Evolutionary conservation across 768 basidiomycete genomes (phyloP).

Genomic region (Floccularia luteovirens): DNA sequence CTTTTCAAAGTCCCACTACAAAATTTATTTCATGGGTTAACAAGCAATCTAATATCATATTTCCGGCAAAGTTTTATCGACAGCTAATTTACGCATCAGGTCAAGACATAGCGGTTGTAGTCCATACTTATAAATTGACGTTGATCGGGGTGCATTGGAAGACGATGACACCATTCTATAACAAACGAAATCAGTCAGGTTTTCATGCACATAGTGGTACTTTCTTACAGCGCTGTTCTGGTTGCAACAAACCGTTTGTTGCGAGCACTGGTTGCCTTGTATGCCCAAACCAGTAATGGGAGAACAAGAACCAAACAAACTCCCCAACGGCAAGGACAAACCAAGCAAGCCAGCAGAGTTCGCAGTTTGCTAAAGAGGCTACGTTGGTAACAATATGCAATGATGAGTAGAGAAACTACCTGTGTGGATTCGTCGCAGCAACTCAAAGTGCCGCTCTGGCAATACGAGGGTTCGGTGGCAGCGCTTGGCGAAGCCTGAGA

Average conservation of each 20-base stretch:
- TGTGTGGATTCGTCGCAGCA: background rate
- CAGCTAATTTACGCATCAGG: too few species aligned
- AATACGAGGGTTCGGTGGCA: background rate
- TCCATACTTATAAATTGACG: too few species aligned
- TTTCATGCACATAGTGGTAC: background rate
- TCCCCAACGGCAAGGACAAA: background rate
- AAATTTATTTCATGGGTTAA: background rate
- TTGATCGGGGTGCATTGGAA: conserved; percentile 17
- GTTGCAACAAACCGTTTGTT: conserved; percentile 24
- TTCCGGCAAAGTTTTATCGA: too few species aligned
- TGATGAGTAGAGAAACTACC: background rate
- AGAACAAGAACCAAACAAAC: conserved; percentile 13
- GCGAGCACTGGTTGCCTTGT: conserved; percentile 11
- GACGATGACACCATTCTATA: conserved; percentile 11
- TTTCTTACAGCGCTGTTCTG: conserved; percentile 13
- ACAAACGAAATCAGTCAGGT: background rate
- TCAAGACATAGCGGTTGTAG: too few species aligned
- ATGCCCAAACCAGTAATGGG: conserved; percentile 11
- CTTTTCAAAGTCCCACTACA: background rate
- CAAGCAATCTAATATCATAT: background rate
- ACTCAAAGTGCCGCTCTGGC: background rate
- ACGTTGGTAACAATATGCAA: background rate
- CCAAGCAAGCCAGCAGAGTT: background rate
- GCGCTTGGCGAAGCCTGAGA: background rate
- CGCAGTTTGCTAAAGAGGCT: too few species aligned